Base-by-base conservation (phyloP, 345 rosid genomes). In the Populus nigra region DNA sequence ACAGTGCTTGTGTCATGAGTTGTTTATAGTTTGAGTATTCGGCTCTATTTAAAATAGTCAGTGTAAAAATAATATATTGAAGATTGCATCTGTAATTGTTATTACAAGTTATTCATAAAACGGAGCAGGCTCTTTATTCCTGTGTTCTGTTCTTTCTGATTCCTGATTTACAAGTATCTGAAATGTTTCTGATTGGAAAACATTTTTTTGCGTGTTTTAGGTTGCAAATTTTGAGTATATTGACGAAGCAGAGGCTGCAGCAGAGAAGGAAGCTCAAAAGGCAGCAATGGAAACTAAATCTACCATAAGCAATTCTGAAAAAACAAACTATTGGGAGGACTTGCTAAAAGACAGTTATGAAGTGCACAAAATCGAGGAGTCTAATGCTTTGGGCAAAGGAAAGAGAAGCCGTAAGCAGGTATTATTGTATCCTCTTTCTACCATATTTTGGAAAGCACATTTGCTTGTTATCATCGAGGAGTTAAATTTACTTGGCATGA, bases 361-460 rank as follows among this genome's bases (percentile, higher is more conserved):
- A 87, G 90, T 83, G 87, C 94, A 94, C 62, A 95, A 90, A 84
- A 85, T 85, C 65, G 97, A 92, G 86, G 98, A 94, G 84, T 90
- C 85, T 69, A 92, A 89, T 82, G 84, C 97, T 53, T 84, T 96
- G 77, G 99, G 99, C 57, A 96, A 96, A 81, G 98, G 98, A 76
- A 96, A 94, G 81, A 89, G 99, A 88, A 91, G 90, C 80, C 93
- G 97, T 69, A 96, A 96, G 87, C 97, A 92, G 98, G 99, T 94
- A 77, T 79, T 38, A 25, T 66, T 55, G 41, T 79, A 53, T 69
- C 35, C 65, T 43, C 69, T 76, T 36, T 73, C 57, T 76, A 5
- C 9, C 5, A 36, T 23, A 43, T 47, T 35, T 61, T 7, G n/a
- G 10, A 47, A 31, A 31, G 35, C 18, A 49, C 18, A 72, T 43